Percentiles rank a stretch among this genome's conserved stretches.
Conservation (phyloP, 371 early-diverging fungal species). For the Mucor saturninus region DNA sequence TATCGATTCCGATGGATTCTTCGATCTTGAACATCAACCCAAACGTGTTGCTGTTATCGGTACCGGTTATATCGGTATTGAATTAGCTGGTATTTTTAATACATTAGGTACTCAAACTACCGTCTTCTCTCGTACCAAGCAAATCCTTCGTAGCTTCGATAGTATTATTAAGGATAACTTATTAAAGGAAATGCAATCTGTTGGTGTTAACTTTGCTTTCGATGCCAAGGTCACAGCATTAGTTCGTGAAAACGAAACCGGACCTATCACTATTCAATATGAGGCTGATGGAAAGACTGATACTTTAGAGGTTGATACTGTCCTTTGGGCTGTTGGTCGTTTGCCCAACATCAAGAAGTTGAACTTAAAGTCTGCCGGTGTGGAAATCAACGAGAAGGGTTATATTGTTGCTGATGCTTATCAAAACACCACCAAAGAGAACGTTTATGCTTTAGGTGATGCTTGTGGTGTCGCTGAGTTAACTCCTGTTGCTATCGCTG, state of each 20-base stretch:
- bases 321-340: slow-evolving; percentile 92
- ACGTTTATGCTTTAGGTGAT: slow-evolving; percentile 94
- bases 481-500: slow-evolving; percentile 97
- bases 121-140: slow-evolving; percentile 83
- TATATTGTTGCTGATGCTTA: slow-evolving; percentile 83
- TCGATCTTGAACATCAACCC: slow-evolving; percentile 90
- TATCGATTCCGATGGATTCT: slow-evolving; percentile 96
- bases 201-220: slow-evolving; percentile 78
- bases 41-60: slow-evolving; percentile 90
- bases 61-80: slow-evolving; percentile 94
- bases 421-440: slow-evolving; percentile 77
- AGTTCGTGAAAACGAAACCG: slow-evolving; percentile 38
- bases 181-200: slow-evolving; percentile 74
- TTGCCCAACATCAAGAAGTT: slow-evolving; percentile 74
- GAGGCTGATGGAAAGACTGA: slow-evolving; percentile 39
- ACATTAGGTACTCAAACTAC: slow-evolving; percentile 87
- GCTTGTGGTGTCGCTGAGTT: slow-evolving; percentile 90
- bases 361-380: slow-evolving; percentile 69
- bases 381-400: slow-evolving; percentile 67
- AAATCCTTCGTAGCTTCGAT: slow-evolving; percentile 94
- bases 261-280: slow-evolving; percentile 54
- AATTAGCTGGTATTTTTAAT: slow-evolving; percentile 95
- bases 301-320: slow-evolving; percentile 65
- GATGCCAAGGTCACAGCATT: slow-evolving; percentile 62
- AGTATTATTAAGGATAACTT: slow-evolving; percentile 82